Base-by-base conservation (phyloP, 208 protist species). In the Kentomonas sorsogonicus region DNA sequence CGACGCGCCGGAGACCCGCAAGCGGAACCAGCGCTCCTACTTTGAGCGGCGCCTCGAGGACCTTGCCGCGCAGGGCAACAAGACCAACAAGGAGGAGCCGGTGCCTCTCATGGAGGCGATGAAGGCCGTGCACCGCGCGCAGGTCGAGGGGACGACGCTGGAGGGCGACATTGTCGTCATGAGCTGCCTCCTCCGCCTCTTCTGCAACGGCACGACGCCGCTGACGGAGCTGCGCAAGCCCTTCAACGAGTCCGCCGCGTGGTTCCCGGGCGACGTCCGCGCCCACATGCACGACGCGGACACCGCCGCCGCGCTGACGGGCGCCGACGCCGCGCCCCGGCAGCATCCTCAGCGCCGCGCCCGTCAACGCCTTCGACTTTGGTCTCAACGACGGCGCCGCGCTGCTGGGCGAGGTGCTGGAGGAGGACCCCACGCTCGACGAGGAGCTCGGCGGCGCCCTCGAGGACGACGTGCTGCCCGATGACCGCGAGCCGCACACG, bases 71-170 rank as follows among this genome's bases (percentile, higher is more conserved):
- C 60, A 60, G 15, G 52, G 72, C 22, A 69, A 70, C 18, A 55
- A 69, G 7, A 56, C 57, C 25, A 52, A 63, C 31, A 25, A 67
- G 50, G 44, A 45, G 20, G 40, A 66, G 41, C 56, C 56, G 27
- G 20, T 56, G 30, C 73, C 73, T 5, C 59, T 94, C 33, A 66
- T 91, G 53, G 76, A 85, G 59, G 83, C 79, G 3, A 61, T 91
- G 69, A 88, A 88, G 64, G 67, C 83, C 20, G 50, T 94, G 27
- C 80, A 84, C 54, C 83, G 87, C 27, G 81, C 83, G 50, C 71
- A 91, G 54, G 83, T 94, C 39, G 87, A 94, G 65, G 80, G 87
- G 20, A 91, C 83, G 6, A 74, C 68, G 29, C 44, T 94, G 52
- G 58, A 79, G 23, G 82, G 77, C 41, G 83, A 88, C 53, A 87